These are phyloP conservation scores for Rickenella mellea DNA, from an alignment of 768 basidiomycete species.

Conservation along the genomic window DNA sequence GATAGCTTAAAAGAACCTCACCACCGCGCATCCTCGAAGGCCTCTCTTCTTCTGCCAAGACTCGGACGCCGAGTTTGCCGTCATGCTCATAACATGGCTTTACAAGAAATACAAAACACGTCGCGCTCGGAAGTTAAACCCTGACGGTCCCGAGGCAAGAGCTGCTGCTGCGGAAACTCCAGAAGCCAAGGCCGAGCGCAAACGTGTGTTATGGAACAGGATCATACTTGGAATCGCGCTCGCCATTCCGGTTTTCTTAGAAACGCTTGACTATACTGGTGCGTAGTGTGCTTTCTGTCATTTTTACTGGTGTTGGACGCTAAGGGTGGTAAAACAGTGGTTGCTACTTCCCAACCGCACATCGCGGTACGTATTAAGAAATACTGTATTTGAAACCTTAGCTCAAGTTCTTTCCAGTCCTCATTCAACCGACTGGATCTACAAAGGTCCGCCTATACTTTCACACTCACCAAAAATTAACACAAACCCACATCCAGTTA, in stretches of 20 bases:
- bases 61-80: no score
- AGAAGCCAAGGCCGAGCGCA: no score
- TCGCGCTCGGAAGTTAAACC: no score
- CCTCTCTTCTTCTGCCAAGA: no score
- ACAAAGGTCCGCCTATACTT: conserved; percentile 17
- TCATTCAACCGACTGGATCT: conserved; percentile 23
- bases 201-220: no score
- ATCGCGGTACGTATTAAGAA: conserved; percentile 35
- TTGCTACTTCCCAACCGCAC: conserved; percentile 41
- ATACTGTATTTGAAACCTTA: background rate
- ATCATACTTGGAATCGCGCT: conserved; percentile 20
- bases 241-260: conserved; percentile 32
- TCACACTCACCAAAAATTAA: background rate
- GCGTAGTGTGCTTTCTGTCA: background rate
- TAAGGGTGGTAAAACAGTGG: conserved; percentile 22
- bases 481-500: conserved; percentile 19
- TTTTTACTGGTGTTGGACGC: background rate
- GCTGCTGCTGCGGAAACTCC: no score
- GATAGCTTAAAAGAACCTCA: no score
- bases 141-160: no score
- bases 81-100: no score
- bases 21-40: no score
- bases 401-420: conserved; percentile 13
- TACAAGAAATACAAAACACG: no score
- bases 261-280: conserved; percentile 29